These are phyloP conservation scores for Symbiodinium pilosum DNA, from an alignment of 73 alveolate genomes.

Conservation along the genomic window DNA sequence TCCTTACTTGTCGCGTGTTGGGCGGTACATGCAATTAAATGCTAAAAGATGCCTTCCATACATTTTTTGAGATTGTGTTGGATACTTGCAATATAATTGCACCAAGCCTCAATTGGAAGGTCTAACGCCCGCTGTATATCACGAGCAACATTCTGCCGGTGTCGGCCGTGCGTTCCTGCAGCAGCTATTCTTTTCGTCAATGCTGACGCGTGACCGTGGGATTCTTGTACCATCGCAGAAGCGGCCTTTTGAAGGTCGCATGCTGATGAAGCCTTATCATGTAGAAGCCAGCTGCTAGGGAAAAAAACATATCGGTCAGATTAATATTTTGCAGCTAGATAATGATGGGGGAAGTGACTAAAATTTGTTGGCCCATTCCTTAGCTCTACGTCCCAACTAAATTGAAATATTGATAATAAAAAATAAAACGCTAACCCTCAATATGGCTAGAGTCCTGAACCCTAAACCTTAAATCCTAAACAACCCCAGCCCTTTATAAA, in stretches of 20 bases:
- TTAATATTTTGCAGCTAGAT: too few relatives aligned
- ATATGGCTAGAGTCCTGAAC: too few relatives aligned
- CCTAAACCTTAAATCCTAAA: not conserved
- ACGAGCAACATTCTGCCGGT: not conserved
- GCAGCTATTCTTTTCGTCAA: not conserved
- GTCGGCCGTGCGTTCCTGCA: not conserved
- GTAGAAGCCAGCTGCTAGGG: not conserved
- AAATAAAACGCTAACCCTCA: not conserved
- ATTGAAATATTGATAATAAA: too few relatives aligned
- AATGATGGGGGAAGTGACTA: too few relatives aligned
- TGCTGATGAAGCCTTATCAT: not conserved
- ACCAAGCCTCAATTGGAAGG: not conserved
- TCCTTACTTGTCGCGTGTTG: not conserved
- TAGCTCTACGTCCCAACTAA: too few relatives aligned
- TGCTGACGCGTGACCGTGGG: not conserved
- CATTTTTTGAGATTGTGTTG: too few relatives aligned
- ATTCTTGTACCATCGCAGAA: not conserved
- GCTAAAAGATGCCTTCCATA: too few relatives aligned
- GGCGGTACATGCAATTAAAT: not conserved
- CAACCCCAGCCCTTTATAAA: not conserved
- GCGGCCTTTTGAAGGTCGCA: not conserved
- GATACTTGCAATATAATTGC: not conserved
- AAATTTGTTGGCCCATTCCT: too few relatives aligned
- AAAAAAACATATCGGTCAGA: too few relatives aligned
- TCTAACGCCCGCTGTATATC: not conserved